Evolutionary conservation across 2,329 filamentous ascomycete genomes (phyloP).

Genomic region (Cladobotryum protrusum): DNA sequence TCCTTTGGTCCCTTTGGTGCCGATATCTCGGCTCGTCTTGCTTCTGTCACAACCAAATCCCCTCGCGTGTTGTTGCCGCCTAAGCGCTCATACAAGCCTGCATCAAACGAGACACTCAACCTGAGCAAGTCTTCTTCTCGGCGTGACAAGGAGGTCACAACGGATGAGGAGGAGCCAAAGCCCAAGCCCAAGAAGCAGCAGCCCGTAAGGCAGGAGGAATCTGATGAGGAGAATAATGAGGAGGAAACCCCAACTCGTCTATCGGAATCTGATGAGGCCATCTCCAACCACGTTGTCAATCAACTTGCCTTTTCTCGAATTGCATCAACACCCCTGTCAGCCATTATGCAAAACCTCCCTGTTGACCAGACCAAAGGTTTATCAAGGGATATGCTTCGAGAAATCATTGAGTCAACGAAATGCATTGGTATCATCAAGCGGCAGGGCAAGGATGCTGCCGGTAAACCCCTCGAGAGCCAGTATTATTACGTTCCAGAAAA

Average conservation of each 20-base stretch:
- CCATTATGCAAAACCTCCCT: slow-evolving; percentile 82
- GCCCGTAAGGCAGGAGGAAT: background rate
- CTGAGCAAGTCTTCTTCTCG: slow-evolving; percentile 16
- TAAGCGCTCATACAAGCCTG: slow-evolving; percentile 17
- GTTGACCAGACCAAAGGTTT: slow-evolving; percentile 50
- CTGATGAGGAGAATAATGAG: slow-evolving; percentile 1
- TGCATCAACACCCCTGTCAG: slow-evolving; percentile 83
- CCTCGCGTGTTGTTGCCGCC: slow-evolving; percentile 41
- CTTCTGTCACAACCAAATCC: slow-evolving; percentile 66
- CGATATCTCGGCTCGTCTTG: slow-evolving; percentile 75
- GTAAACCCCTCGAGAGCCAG: slow-evolving; percentile 88
- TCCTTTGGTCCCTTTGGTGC: slow-evolving; percentile 88
- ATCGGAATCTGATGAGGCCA: slow-evolving; percentile 31
- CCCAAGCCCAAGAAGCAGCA: slow-evolving; percentile 1
- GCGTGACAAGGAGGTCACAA: slow-evolving; percentile 6
- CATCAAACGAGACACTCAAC: slow-evolving; percentile 17
- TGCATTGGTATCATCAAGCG: slow-evolving; percentile 86
- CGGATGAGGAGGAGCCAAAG: slow-evolving; percentile 10
- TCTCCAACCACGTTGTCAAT: slow-evolving; percentile 86
- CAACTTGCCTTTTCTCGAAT: slow-evolving; percentile 92
- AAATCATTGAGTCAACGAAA: slow-evolving; percentile 63
- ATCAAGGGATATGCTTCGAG: slow-evolving; percentile 57
- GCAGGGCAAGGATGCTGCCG: slow-evolving; percentile 92
- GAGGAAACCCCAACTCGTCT: slow-evolving; percentile 1
- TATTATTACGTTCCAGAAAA: slow-evolving; percentile 93